phyloP scores from a whole-genome alignment of 1,284 basidiomycete genomes.

The Trametes hirsuta region DNA sequence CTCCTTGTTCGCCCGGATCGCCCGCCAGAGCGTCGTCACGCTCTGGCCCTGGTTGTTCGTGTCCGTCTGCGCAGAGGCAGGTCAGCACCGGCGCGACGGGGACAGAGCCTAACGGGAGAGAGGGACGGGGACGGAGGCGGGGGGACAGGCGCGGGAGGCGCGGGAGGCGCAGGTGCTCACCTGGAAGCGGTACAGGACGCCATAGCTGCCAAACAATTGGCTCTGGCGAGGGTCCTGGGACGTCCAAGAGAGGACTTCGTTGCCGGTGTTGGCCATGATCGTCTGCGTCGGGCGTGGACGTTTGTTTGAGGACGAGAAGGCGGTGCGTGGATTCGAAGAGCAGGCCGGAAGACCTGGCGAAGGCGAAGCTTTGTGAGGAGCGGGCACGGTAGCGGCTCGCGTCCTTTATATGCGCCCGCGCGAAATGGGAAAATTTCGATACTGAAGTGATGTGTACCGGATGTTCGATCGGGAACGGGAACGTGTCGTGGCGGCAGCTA shows the following conservation, averaged over 20 bases:
- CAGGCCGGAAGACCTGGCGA: slow-evolving; percentile 26
- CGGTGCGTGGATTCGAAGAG: slow-evolving; percentile 13
- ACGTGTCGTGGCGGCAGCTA: slow-evolving; percentile 76
- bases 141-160: too few species aligned
- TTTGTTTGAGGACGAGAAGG: slow-evolving; percentile 18
- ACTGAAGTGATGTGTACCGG: slow-evolving; percentile 51
- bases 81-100: slow-evolving; percentile 20
- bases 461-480: slow-evolving; percentile 75
- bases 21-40: slow-evolving; percentile 74
- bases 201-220: slow-evolving; percentile 77
- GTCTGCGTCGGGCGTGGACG: slow-evolving; percentile 28
- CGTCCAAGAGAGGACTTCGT: slow-evolving; percentile 82
- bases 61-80: slow-evolving; percentile 54
- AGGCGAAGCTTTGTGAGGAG: slow-evolving; percentile 26
- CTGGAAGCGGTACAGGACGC: slow-evolving; percentile 80
- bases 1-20: slow-evolving; percentile 78
- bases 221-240: slow-evolving; percentile 83
- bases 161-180: slow-evolving; percentile 40
- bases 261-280: slow-evolving; percentile 54
- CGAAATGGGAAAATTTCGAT: slow-evolving; percentile 41
- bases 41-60: slow-evolving; percentile 63
- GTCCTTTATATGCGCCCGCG: slow-evolving; percentile 39
- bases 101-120: slow-evolving; percentile 13
- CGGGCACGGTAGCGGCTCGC: slow-evolving; percentile 32
- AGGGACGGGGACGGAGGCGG: not conserved